A percentile compares a stretch with the other conserved stretches of the same genome.
Evolutionary conservation across 768 basidiomycete genomes (phyloP).

Genomic region (Boletus sensibilis): DNA sequence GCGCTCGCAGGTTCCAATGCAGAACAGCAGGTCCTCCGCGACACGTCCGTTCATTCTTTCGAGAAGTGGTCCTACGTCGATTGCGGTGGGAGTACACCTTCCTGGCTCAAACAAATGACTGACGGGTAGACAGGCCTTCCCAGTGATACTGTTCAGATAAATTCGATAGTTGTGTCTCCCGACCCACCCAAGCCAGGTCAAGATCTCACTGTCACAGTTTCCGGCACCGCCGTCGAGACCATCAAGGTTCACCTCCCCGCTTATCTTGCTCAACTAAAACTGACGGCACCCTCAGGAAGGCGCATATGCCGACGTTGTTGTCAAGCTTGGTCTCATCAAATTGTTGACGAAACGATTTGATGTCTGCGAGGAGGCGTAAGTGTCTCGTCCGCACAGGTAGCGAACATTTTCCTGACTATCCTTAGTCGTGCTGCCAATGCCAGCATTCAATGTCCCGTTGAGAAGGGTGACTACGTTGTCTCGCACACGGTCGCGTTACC

Average conservation of each 20-base stretch:
- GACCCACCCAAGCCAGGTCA: slow-evolving; percentile 89
- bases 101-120: neutral
- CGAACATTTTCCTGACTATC: slow-evolving; percentile 1
- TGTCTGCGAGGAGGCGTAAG: slow-evolving; percentile 92
- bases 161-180: slow-evolving; percentile 72
- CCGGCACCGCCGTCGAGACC: slow-evolving; percentile 51
- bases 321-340: slow-evolving; percentile 94
- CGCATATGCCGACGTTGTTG: slow-evolving; percentile 82
- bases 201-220: slow-evolving; percentile 82
- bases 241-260: slow-evolving; percentile 57
- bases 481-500: slow-evolving; percentile 84
- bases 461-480: slow-evolving; percentile 68
- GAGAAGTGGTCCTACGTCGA: slow-evolving; percentile 63
- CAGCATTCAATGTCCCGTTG: slow-evolving; percentile 80
- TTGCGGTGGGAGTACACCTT: slow-evolving; percentile 62
- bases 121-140: slow-evolving; percentile 39
- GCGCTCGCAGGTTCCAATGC: slow-evolving; percentile 23
- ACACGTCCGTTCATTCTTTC: slow-evolving; percentile 32
- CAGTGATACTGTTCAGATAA: slow-evolving; percentile 54
- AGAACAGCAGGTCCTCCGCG: slow-evolving; percentile 34
- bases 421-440: slow-evolving; percentile 71
- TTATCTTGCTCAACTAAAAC: neutral
- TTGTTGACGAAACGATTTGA: slow-evolving; percentile 83
- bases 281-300: slow-evolving; percentile 64
- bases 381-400: slow-evolving; percentile 14